phyloP scores from a whole-genome alignment of 2,329 filamentous ascomycete species.

The Neonectria ditissima region DNA sequence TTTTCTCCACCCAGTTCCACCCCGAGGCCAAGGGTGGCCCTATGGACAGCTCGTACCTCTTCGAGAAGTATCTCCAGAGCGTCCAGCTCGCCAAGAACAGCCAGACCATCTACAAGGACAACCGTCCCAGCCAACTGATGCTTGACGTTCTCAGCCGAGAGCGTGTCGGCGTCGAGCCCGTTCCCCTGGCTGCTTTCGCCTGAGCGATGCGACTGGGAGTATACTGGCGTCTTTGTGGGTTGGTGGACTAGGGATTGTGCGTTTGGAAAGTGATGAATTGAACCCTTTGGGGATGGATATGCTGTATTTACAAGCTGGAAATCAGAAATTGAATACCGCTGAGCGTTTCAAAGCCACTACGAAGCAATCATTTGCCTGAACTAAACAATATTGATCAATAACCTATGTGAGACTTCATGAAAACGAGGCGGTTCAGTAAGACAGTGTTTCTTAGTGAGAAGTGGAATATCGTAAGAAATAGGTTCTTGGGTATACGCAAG shows the following conservation, averaged over 20 bases:
- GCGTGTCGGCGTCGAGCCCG: slow-evolving; percentile 86
- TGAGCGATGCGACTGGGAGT: slow-evolving; percentile 42
- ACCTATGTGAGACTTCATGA: neutral
- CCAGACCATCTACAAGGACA: slow-evolving; percentile 84
- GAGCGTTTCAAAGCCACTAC: neutral
- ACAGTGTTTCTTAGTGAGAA: neutral
- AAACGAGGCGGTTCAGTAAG: neutral
- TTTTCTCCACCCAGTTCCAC: slow-evolving; percentile 99
- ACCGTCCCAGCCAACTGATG: slow-evolving; percentile 86
- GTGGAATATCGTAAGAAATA: no score
- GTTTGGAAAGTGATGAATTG: slow-evolving; percentile 18
- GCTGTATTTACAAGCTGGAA: slow-evolving; percentile 5
- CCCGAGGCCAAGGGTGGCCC: slow-evolving; percentile 98
- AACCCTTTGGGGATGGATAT: slow-evolving; percentile 1
- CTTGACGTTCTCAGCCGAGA: slow-evolving; percentile 94
- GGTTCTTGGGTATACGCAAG: neutral
- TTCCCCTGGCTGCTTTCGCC: slow-evolving; percentile 64
- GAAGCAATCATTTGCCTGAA: neutral
- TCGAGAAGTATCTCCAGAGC: slow-evolving; percentile 94
- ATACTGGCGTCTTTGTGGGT: slow-evolving; percentile 31
- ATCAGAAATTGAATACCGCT: slow-evolving; percentile 11
- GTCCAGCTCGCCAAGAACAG: slow-evolving; percentile 90
- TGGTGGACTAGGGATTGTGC: slow-evolving; percentile 28
- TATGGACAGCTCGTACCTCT: slow-evolving; percentile 94
- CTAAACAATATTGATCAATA: no score